These are phyloP conservation scores for Monosporascus sp. DNA, from an alignment of 2,329 filamentous ascomycete genomes.

Conservation along the genomic window DNA sequence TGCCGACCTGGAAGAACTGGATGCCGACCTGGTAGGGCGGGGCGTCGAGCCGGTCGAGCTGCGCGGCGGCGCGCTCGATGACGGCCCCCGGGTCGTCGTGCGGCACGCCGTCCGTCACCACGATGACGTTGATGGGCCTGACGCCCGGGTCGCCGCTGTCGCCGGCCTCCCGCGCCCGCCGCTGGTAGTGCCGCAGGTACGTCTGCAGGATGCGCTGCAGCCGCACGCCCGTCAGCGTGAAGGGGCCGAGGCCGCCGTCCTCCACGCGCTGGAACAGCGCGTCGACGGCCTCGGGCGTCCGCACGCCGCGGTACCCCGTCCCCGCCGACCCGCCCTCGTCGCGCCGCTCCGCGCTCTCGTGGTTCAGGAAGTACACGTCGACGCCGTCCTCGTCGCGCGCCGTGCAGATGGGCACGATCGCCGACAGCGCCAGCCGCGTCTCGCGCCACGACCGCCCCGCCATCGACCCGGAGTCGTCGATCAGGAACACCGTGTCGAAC, in stretches of 20 bases:
- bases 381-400: slow-evolving; percentile 74
- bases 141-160: slow-evolving; percentile 34
- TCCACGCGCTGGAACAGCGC: slow-evolving; percentile 62
- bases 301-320: slow-evolving; percentile 61
- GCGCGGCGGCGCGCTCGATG: slow-evolving; percentile 61
- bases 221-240: slow-evolving; percentile 68
- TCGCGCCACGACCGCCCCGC: slow-evolving; percentile 67
- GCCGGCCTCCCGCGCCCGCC: slow-evolving; percentile 25
- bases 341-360: slow-evolving; percentile 33
- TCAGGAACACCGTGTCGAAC: slow-evolving; percentile 83
- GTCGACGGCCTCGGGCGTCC: slow-evolving; percentile 49
- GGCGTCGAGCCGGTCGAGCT: slow-evolving; percentile 64
- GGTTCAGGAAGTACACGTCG: slow-evolving; percentile 84
- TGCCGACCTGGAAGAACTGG: slow-evolving; percentile 90
- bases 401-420: slow-evolving; percentile 75
- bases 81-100: slow-evolving; percentile 71
- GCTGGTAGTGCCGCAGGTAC: slow-evolving; percentile 57
- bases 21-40: slow-evolving; percentile 78
- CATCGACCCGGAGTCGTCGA: slow-evolving; percentile 88
- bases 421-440: slow-evolving; percentile 56
- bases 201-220: slow-evolving; percentile 66
- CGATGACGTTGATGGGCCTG: slow-evolving; percentile 82
- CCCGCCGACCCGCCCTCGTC: slow-evolving; percentile 29
- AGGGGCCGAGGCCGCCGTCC: slow-evolving; percentile 35
- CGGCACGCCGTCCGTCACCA: slow-evolving; percentile 81